phyloP scores from a whole-genome alignment of 2,329 filamentous ascomycete genomes.

The Cryphonectria nitschkei region DNA sequence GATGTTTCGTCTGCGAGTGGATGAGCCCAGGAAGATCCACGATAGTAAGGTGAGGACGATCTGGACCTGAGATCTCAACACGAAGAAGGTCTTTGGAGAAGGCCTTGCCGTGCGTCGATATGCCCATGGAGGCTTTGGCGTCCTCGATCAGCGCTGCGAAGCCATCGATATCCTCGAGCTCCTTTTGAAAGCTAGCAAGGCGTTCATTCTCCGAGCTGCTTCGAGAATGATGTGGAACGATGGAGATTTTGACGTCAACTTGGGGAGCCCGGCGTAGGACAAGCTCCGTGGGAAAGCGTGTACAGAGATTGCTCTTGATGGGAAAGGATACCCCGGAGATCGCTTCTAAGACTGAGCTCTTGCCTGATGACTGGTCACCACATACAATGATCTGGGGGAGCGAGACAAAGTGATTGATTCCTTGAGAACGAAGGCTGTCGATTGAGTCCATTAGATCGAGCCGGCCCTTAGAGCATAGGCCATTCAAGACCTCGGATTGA shows the following conservation, averaged over 20 bases:
- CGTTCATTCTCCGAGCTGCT: not conserved
- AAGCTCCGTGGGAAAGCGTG: constrained; percentile 21
- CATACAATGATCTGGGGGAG: constrained; percentile 22
- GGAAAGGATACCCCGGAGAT: constrained; percentile 17
- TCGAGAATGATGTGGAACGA: not conserved
- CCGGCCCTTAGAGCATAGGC: not conserved
- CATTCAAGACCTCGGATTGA: not conserved
- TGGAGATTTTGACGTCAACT: not conserved
- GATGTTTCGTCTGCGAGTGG: constrained; percentile 31
- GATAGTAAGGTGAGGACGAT: constrained; percentile 53
- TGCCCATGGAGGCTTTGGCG: constrained; percentile 48
- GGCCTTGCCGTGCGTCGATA: constrained; percentile 37
- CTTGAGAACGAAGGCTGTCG: not conserved
- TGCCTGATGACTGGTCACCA: constrained; percentile 22
- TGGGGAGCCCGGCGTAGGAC: not conserved
- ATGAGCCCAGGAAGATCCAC: constrained; percentile 58
- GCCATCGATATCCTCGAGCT: no score
- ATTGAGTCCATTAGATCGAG: not conserved
- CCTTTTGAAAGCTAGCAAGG: not conserved
- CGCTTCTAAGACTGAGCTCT: constrained; percentile 22
- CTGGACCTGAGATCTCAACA: constrained; percentile 46
- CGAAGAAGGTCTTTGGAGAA: constrained; percentile 47
- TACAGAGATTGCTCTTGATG: constrained; percentile 9
- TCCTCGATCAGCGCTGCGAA: constrained; percentile 31
- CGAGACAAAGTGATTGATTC: constrained; percentile 7